Base-by-base conservation (phyloP, 352 stramenopile species). In the Globisporangium paddicum region DNA sequence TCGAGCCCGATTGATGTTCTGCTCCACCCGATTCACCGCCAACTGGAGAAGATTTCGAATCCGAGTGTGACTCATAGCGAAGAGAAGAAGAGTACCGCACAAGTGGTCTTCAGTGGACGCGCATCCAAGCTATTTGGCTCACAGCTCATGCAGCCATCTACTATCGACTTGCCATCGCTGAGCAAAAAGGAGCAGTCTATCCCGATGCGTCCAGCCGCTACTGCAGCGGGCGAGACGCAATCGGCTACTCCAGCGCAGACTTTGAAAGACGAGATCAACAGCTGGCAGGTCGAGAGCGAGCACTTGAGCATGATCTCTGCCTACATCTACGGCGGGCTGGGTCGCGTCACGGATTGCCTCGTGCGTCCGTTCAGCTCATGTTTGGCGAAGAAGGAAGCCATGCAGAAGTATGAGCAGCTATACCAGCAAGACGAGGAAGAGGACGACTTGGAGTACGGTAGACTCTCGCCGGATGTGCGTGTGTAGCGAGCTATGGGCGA, bases 121-220 rank as follows among this genome's bases (percentile, higher is more conserved):
- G 82, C 82, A 18, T 91, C 82, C 2, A 88, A 89, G 46, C 66
- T 91, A 7, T 91, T 91, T 58, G 75, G 77, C 6, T 89, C 78
- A 10, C 73, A 86, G 26, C 54, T 90, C 46, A 60, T 90, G 57
- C 77, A 71, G 45, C 68, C 75, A 14, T 90, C 80, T 18, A 90
- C 80, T 0, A 78, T 87, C 23, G 72, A 85, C 28, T 54, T 85
- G 34, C 63, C 63, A 2, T 65, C 67, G 5, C 60, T 69, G 26
- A 60, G 38, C 9, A 74, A 63, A 48, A 63, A 73, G 28, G 70
- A 64, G 13, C 54, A 62, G 6, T 62, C 45, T 3, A 14, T 25
- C 5, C 14, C 5, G 2, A 63, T 26, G 23, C 30, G 37, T 18
- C 53, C 38, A 21, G 52, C 35, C 7, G 60, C 73, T 2, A 30